Evolutionary conservation across 176 grass and related monocot species (phyloP), one percentile per base, ranked within the genome.

Genomic region (Lolium perenne): DNA sequence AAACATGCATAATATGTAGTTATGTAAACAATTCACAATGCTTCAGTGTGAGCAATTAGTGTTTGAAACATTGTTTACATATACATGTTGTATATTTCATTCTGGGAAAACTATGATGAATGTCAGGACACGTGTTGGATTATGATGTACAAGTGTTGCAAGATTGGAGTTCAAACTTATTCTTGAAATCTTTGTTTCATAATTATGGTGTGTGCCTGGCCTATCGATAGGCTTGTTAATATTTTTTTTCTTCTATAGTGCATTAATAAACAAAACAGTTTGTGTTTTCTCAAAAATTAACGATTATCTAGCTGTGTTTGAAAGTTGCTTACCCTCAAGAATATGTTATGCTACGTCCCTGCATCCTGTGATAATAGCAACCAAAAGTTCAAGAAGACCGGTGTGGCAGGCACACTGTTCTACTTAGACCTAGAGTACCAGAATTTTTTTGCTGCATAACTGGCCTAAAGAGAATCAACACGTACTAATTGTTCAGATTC

Each of bases 301-400:
- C 60, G 41, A 3, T 81, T 51, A 21, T 21, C 25, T 81, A 67
- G 17, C 17, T 67, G 20, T 81, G 29, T 67, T 41, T 71, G 12
- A 6, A 70, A 69, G 20, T 54, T 82, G 5, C 21, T 25, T 60
- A 62, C 48, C 26, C 26, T 54, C 26, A 21, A 82, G 79, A 49
- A 69, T 69, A 3, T 14, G 47, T 35, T 67, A 69, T 70, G 80
- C 25, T 53, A 55, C 35, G 57, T 54, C 26, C 48, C 20, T 56
- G 25, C 58, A 17, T 74, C 51, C 20, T 26, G 12, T 84, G 66
- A 65, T 78, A 82, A 63, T 22, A 79, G 43, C 75, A 79, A 66
- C 18, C 35, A 80, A 20, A 85, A 74, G 26, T 38, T 29, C 26
- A 29, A 29, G 26, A 29, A 29, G 26, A 29, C 26, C 26, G 26